Conservation (phyloP, 495 filamentous ascomycete species). For the Penicillium cosmopolitanum region DNA sequence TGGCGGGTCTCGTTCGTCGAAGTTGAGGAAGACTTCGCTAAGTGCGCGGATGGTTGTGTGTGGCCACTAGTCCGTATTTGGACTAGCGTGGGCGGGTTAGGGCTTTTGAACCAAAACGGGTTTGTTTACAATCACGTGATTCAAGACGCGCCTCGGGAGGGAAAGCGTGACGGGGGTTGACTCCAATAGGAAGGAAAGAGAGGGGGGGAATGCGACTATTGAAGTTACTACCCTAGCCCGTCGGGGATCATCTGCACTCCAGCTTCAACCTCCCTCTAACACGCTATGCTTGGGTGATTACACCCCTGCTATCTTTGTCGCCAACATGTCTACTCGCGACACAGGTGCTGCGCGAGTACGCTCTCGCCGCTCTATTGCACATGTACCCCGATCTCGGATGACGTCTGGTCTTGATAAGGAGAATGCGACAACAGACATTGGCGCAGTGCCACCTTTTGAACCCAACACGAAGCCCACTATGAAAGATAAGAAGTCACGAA, state of each 20-base stretch:
- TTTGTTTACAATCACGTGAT: conserved; percentile 50
- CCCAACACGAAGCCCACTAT: conserved; percentile 38
- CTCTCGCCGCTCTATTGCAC: conserved; percentile 78
- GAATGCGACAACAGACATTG: conserved; percentile 69
- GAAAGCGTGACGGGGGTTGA: conserved; percentile 1
- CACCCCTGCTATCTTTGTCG: conserved; percentile 1
- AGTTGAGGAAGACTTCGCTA: conserved; percentile 47
- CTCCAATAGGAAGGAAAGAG: not conserved
- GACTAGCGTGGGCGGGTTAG: conserved; percentile 45
- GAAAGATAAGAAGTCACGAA: conserved; percentile 76
- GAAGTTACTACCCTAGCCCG: not conserved
- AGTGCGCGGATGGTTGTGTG: conserved; percentile 47
- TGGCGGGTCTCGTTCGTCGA: conserved; percentile 45
- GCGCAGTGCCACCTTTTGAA: conserved; percentile 34
- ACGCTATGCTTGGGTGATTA: conserved; percentile 21
- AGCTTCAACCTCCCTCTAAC: not conserved
- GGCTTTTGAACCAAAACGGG: conserved; percentile 34
- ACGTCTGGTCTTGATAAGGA: conserved; percentile 62
- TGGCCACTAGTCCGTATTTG: conserved; percentile 42
- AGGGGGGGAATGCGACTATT: conserved; percentile 11
- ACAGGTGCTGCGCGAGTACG: conserved; percentile 50
- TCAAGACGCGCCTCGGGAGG: conserved; percentile 36
- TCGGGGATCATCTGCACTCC: too few relatives aligned
- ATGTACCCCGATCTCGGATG: conserved; percentile 58
- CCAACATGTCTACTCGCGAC: conserved; percentile 47